phyloP scores from a whole-genome alignment of 1,284 basidiomycete species.

The Trametes pubescens region DNA sequence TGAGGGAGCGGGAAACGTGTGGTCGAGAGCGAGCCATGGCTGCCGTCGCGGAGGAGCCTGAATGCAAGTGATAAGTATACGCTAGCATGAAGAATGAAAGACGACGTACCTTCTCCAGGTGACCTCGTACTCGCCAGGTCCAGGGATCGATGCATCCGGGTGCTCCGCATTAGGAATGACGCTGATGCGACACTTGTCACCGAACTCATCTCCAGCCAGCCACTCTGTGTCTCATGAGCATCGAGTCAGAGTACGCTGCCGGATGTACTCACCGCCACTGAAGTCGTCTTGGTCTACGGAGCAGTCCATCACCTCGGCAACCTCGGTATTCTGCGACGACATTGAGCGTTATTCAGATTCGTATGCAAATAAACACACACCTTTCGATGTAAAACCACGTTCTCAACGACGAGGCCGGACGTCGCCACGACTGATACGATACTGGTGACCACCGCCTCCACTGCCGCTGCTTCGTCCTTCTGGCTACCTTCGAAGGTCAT shows the following conservation, averaged over 20 bases:
- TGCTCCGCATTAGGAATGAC: constrained; percentile 54
- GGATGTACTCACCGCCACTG: constrained; percentile 36
- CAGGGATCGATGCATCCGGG: constrained; percentile 47
- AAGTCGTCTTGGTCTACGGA: constrained; percentile 50
- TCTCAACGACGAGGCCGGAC: constrained; percentile 62
- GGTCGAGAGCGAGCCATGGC: constrained; percentile 52
- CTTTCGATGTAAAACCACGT: constrained; percentile 54
- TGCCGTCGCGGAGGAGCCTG: constrained; percentile 54
- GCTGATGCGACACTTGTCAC: constrained; percentile 60
- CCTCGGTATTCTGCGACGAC: constrained; percentile 50
- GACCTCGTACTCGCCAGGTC: constrained; percentile 67
- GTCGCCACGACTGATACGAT: constrained; percentile 61
- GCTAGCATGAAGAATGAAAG: not conserved
- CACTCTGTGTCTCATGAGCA: constrained; percentile 56
- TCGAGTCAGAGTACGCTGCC: not conserved
- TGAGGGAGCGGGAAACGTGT: constrained; percentile 65
- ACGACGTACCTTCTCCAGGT: constrained; percentile 69
- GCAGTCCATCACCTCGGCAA: constrained; percentile 55
- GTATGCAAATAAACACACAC: constrained; percentile 52
- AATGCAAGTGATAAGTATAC: not conserved
- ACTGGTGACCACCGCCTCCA: constrained; percentile 63
- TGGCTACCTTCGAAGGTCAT: constrained; percentile 61
- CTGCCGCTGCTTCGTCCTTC: constrained; percentile 60
- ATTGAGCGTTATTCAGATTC: too few species aligned
- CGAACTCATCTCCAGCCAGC: constrained; percentile 68